Conservation (phyloP, 2,329 filamentous ascomycete species). For the Ophiostoma pallidulum region DNA sequence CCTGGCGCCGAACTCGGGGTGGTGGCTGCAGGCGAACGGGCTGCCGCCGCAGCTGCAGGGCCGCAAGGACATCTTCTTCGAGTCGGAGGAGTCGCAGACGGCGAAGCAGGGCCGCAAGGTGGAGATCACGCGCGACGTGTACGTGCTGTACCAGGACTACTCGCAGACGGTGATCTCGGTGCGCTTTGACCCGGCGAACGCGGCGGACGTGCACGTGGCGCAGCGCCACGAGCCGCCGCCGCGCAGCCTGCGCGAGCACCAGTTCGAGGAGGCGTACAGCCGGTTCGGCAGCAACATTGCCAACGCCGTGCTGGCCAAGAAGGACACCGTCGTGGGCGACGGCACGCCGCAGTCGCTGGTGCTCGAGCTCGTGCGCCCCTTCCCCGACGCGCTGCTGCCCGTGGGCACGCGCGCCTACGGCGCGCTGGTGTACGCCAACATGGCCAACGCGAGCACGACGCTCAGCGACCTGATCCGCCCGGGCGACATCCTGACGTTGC, state of each 20-base stretch:
- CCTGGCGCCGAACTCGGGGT: slow-evolving; percentile 60
- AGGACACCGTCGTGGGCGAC: slow-evolving; percentile 74
- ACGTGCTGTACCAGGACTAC: slow-evolving; percentile 89
- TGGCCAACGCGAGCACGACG: slow-evolving; percentile 85
- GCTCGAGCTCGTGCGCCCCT: slow-evolving; percentile 65
- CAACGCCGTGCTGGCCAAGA: slow-evolving; percentile 58
- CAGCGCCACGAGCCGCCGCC: slow-evolving; percentile 84
- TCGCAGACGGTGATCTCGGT: slow-evolving; percentile 85
- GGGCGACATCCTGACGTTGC: slow-evolving; percentile 85
- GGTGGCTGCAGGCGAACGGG: slow-evolving; percentile 78
- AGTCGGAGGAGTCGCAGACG: slow-evolving; percentile 68
- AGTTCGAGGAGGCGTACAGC: slow-evolving; percentile 78
- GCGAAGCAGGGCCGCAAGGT: slow-evolving; percentile 61
- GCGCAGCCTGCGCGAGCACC: slow-evolving; percentile 74
- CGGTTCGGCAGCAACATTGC: slow-evolving; percentile 72
- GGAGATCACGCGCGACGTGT: slow-evolving; percentile 68
- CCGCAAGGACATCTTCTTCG: slow-evolving; percentile 72
- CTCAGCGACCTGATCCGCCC: slow-evolving; percentile 86
- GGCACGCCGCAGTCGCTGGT: slow-evolving; percentile 71
- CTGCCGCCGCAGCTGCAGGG: slow-evolving; percentile 75
- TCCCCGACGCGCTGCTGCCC: slow-evolving; percentile 65
- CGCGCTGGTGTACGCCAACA: slow-evolving; percentile 85
- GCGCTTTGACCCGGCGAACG: slow-evolving; percentile 65
- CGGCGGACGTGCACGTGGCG: slow-evolving; percentile 63
- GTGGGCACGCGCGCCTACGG: slow-evolving; percentile 87